These are phyloP conservation scores for Leccinum ochraceum DNA, from an alignment of 768 basidiomycete genomes.

Conservation along the genomic window DNA sequence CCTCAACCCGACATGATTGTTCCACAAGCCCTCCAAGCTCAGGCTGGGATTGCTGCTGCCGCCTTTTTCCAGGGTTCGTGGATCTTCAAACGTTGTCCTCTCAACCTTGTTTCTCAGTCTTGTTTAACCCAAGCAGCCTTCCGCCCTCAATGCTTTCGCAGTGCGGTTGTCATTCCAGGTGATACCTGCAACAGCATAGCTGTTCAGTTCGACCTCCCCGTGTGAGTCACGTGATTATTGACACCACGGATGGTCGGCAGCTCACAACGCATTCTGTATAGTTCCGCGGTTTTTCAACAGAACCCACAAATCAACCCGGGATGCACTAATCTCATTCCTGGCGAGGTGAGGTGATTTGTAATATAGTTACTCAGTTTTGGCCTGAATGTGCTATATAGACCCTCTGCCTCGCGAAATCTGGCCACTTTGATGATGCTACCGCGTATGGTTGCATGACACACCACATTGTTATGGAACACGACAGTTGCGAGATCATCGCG, in stretches of 20 bases:
- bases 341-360: constrained; percentile 37
- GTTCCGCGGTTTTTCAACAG: constrained; percentile 26
- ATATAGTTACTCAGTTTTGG: neutral
- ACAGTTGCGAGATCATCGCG: constrained; percentile 51
- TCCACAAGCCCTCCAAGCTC: no score
- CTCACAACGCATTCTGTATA: constrained; percentile 19
- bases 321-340: constrained; percentile 58
- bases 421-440: no score
- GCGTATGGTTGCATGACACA: no score
- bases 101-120: neutral
- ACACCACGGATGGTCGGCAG: neutral
- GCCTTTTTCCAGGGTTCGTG: no score
- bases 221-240: constrained; percentile 40
- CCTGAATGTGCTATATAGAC: constrained; percentile 22
- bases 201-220: constrained; percentile 57
- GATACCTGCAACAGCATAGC: constrained; percentile 70
- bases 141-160: constrained; percentile 49
- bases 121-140: constrained; percentile 45
- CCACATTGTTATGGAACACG: constrained; percentile 8
- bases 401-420: constrained; percentile 52
- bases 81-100: no score
- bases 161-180: constrained; percentile 51
- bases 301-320: constrained; percentile 33
- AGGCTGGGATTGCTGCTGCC: no score
- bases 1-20: no score